A percentile compares a stretch with the other conserved stretches of the same genome.
Conservation (phyloP, 2,329 filamentous ascomycete species). For the Apiospora rasikravindrae region DNA sequence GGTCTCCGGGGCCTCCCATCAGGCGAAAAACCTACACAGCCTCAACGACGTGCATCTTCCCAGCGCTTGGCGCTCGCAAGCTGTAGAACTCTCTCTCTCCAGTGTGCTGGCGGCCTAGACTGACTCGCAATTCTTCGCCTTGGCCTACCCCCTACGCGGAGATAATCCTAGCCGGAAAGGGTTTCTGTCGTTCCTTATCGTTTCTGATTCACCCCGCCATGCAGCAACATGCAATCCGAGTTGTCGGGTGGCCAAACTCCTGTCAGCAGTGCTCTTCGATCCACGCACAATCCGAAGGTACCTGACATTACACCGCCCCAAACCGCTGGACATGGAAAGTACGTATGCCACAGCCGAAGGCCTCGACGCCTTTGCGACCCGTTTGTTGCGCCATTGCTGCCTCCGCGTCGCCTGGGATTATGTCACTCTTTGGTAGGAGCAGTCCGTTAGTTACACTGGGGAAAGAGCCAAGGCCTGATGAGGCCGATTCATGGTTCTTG, state of each 20-base stretch:
- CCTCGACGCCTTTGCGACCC: background rate
- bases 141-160: background rate
- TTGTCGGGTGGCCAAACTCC: background rate
- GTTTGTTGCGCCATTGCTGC: background rate
- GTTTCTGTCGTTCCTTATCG: background rate
- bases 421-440: background rate
- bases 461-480: background rate
- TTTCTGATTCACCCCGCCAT: background rate
- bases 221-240: background rate
- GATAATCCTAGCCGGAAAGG: background rate
- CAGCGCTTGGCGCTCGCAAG: slow-evolving; percentile 4
- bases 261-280: background rate
- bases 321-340: background rate
- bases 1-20: background rate
- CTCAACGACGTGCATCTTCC: background rate
- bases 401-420: background rate
- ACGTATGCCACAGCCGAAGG: background rate
- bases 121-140: background rate
- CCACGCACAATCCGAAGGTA: background rate
- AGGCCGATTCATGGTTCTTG: background rate
- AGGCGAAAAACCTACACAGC: slow-evolving; percentile 1
- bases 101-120: background rate
- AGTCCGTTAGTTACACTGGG: too few relatives aligned
- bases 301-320: slow-evolving; percentile 1
- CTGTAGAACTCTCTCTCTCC: background rate